Conservation (phyloP, 2,329 filamentous ascomycete genomes). For the Piedraia hortae region DNA sequence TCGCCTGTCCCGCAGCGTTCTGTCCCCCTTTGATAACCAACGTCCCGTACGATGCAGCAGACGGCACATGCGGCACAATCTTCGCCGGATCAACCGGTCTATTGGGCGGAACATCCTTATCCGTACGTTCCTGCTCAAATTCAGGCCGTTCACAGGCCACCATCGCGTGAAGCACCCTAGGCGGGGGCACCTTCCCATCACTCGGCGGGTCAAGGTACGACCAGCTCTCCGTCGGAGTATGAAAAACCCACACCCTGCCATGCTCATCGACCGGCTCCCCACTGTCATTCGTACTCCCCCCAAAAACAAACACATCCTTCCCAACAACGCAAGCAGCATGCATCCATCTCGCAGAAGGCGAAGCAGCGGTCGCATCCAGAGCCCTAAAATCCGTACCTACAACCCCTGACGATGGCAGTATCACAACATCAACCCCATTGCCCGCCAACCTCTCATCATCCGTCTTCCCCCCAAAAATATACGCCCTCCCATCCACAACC, state of each 20-base stretch:
- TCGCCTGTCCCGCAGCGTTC: conserved; percentile 6
- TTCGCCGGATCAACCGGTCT: conserved; percentile 16
- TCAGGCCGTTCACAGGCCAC: conserved; percentile 16
- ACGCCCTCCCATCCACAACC: conserved; percentile 25
- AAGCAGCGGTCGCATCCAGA: conserved; percentile 11
- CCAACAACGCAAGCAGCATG: conserved; percentile 18
- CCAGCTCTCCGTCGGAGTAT: conserved; percentile 17
- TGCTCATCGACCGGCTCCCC: conserved; percentile 8
- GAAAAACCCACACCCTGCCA: conserved; percentile 19
- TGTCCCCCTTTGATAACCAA: conserved; percentile 24
- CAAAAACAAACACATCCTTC: conserved; percentile 19
- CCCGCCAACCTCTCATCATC: conserved; percentile 11
- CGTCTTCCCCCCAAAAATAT: conserved; percentile 24
- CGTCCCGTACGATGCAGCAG: conserved; percentile 19
- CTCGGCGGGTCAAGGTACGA: conserved; percentile 13
- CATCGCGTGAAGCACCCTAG: conserved; percentile 13
- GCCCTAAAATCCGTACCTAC: conserved; percentile 17
- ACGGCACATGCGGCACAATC: conserved; percentile 16
- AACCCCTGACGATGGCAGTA: conserved; percentile 20
- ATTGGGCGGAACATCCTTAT: conserved; percentile 11
- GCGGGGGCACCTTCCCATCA: conserved; percentile 5
- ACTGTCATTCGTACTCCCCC: conserved; percentile 9
- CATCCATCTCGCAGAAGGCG: conserved; percentile 16
- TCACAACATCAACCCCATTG: conserved; percentile 25
- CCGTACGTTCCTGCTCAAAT: conserved; percentile 9